A percentile compares a stretch with the other conserved stretches of the same genome.
Conservation (phyloP, 2,329 filamentous ascomycete genomes). For the Pseudogymnoascus sp. region DNA sequence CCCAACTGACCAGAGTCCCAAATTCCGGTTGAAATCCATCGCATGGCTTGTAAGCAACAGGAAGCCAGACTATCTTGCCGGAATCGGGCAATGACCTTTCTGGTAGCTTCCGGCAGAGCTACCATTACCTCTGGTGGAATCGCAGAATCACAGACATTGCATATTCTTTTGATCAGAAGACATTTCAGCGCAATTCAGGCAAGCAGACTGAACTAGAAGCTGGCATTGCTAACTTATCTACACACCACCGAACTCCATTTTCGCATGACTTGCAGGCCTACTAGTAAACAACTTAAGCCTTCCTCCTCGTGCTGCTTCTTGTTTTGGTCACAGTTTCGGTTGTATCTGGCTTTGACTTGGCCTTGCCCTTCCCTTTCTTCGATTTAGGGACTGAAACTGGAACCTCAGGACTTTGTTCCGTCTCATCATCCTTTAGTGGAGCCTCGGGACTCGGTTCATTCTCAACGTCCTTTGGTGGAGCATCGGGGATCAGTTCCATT, state of each 20-base stretch:
- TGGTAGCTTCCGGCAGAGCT: neutral
- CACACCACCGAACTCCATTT: neutral
- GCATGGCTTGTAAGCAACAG: neutral
- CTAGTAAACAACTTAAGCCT: neutral
- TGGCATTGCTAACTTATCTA: neutral
- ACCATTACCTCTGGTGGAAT: neutral
- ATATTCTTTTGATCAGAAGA: neutral
- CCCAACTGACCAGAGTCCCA: neutral
- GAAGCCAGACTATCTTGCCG: neutral
- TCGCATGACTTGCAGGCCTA: neutral
- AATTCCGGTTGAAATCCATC: neutral
- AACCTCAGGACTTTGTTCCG: constrained; percentile 10
- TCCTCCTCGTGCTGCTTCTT: neutral
- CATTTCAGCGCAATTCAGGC: neutral
- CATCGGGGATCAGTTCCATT: constrained; percentile 16
- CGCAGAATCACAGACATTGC: neutral
- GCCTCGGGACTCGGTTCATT: constrained; percentile 17
- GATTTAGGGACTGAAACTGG: constrained; percentile 11
- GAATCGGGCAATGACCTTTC: neutral
- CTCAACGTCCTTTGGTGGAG: constrained; percentile 19
- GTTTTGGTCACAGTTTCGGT: constrained; percentile 10
- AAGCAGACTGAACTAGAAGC: neutral
- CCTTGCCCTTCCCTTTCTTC: constrained; percentile 24
- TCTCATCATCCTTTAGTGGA: constrained; percentile 18
- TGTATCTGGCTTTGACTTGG: constrained; percentile 37